A percentile compares a stretch with the other conserved stretches of the same genome.
phyloP scores from a whole-genome alignment of 805 yeast species.

The Ascoidea tarda region DNA sequence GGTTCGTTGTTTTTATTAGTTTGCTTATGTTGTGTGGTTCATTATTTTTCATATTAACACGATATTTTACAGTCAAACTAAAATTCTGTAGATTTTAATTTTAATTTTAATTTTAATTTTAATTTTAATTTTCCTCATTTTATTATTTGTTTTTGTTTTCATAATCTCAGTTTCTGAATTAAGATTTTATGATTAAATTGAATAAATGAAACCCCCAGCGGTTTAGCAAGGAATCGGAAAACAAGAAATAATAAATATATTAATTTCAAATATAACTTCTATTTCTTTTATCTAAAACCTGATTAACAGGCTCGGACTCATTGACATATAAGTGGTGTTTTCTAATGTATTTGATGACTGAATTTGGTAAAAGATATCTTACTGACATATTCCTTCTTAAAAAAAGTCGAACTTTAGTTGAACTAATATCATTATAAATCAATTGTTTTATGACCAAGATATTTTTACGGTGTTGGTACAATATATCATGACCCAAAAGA shows the following conservation, averaged over 20 bases:
- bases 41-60: slow-evolving; percentile 26
- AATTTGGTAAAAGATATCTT: slow-evolving; percentile 84
- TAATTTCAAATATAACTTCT: slow-evolving; percentile 12
- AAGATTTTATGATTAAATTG: too few relatives aligned
- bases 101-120: too few relatives aligned
- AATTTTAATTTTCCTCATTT: too few relatives aligned
- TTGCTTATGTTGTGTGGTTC: slow-evolving; percentile 24
- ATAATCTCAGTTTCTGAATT: too few relatives aligned
- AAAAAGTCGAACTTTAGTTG: slow-evolving; percentile 88
- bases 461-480: slow-evolving; percentile 92
- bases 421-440: slow-evolving; percentile 89
- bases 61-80: slow-evolving; percentile 24
- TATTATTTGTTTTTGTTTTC: too few relatives aligned
- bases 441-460: slow-evolving; percentile 90
- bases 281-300: slow-evolving; percentile 39
- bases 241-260: too few relatives aligned
- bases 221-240: too few relatives aligned
- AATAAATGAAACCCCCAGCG: too few relatives aligned
- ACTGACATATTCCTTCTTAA: slow-evolving; percentile 94
- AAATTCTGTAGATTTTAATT: not conserved
- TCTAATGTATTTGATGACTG: slow-evolving; percentile 88
- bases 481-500: slow-evolving; percentile 83
- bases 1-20: slow-evolving; percentile 23
- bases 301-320: slow-evolving; percentile 89
- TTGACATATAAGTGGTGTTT: slow-evolving; percentile 77